Conservation (phyloP, 2,329 filamentous ascomycete genomes). For the Venturiaceae sp. region DNA sequence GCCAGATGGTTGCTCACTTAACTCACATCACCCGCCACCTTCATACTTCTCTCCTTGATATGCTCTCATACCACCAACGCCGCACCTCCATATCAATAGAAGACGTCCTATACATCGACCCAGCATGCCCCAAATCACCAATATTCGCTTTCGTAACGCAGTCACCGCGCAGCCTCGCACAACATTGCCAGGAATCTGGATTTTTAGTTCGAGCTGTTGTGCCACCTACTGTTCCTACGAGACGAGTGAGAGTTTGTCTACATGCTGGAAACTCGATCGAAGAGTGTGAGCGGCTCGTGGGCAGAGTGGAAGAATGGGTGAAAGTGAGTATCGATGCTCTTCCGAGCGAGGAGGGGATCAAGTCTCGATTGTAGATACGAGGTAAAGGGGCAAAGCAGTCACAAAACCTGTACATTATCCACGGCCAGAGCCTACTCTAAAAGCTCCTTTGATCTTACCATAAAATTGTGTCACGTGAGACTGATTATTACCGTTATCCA, state of each 20-base stretch:
- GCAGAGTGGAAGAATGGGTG: conserved; percentile 41
- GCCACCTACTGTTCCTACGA: conserved; percentile 56
- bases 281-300: conserved; percentile 46
- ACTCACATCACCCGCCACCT: conserved; percentile 22
- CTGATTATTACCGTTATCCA: too few species aligned
- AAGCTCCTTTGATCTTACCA: too few species aligned
- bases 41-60: conserved; percentile 26
- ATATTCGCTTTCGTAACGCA: conserved; percentile 55
- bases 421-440: too few species aligned
- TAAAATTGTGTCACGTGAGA: too few species aligned
- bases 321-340: not conserved
- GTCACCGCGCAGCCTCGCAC: conserved; percentile 48
- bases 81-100: not conserved
- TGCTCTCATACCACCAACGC: not conserved
- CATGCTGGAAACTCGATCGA: conserved; percentile 54
- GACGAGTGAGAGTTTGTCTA: conserved; percentile 57
- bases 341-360: not conserved
- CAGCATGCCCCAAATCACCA: conserved; percentile 40
- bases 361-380: not conserved
- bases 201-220: conserved; percentile 58
- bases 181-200: conserved; percentile 47
- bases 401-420: not conserved
- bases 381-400: not conserved
- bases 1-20: conserved; percentile 1
- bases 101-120: not conserved